Evolutionary conservation across 2,329 filamentous ascomycete species (phyloP), one percentile per base, ranked within the genome.

Genomic region (Penicillium decumbens): DNA sequence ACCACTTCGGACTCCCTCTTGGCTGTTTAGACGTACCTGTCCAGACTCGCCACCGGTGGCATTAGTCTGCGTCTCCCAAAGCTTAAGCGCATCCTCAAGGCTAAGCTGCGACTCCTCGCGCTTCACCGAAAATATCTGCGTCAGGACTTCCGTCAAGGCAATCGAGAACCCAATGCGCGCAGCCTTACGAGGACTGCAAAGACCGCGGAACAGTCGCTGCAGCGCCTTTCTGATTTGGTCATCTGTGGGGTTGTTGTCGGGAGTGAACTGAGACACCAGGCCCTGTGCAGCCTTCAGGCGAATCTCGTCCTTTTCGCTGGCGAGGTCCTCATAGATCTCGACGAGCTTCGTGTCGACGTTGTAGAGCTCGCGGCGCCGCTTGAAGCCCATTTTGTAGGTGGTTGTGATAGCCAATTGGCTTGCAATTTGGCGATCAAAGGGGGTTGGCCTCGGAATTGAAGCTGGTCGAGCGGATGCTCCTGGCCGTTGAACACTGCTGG

Each of bases 161-260:
- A 96, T 78, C 46, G 89, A 95, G 68, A 95, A 96, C 3, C 93
- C 93, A 43, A 93, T 75, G 24, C 93, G 81, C 15, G 92, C 89
- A 10, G 88, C 89, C 73, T 95, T 95, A 49, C 89, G 84, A 47
- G 89, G 86, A 67, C 90, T 96, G 53, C 91, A 90, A 15, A 97
- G 82, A 35, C 93, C 93, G 47, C 88, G 83, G 67, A 96, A 89
- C 32, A 98, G 76, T 24, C 87, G 80, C 64, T 81, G 80, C 55
- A 77, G 53, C 1, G 65, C 65, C 47, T 71, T 72, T 45, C 67
- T 62, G 41, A 73, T 67, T 48, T 73, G 65, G 27, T 75, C 73
- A 48, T 70, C 65, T 12, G 64, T 61, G 4, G 70, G 65, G 25
- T 66, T 64, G 51, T 69, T 64, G 43, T 72, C 68, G 13, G 70